Base-by-base conservation (phyloP, 148 eudicot species). In the Rhododendron ovatum region DNA sequence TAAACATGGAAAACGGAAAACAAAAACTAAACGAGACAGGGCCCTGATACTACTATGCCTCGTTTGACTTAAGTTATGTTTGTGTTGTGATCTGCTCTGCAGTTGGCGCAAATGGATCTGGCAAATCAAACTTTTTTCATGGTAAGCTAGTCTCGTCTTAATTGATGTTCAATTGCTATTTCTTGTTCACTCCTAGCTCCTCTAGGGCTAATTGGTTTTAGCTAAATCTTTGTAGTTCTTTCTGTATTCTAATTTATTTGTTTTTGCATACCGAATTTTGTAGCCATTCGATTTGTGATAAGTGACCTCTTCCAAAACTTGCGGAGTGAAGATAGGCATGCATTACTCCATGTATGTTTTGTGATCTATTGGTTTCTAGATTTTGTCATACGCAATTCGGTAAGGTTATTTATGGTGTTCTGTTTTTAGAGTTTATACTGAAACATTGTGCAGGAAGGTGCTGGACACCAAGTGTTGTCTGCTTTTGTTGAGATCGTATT, bases 51-150 rank as follows among this genome's bases (percentile, higher is more conserved):
- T 84, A 63, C 69, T 51, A 11, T 81, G 50, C 47, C 77, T 65
- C 30, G 18, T 39, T 53, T 24, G 14, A 41, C 73, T 61, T 76
- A 48, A 69, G 50, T 51, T 84, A 0, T 14, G 35, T 6, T 59
- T 59, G 24, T 59, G 41, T 18, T 33, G 14, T 82, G 81, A 22
- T 77, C 61, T 84, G 39, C 35, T 78, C 24, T 92, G 95, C 98
- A 97, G 98, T 97, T 91, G 99, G 99, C 78, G 99, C 99, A 30
- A 97, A 97, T 91, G 99, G 99, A 87, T 95, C 99, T 88, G 99
- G 99, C 77, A 97, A 97, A 90, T 97, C 99, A 28, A 97, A 95
- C 89, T 97, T 97, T 87, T 97, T 97, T 88, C 99, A 95, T 88
- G 99, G 99, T 97, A 87, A 84, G 91, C 13, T 15, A 45, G 73